These are phyloP conservation scores for Symbiodinium pilosum DNA, from an alignment of 73 alveolate genomes.

Conservation along the genomic window DNA sequence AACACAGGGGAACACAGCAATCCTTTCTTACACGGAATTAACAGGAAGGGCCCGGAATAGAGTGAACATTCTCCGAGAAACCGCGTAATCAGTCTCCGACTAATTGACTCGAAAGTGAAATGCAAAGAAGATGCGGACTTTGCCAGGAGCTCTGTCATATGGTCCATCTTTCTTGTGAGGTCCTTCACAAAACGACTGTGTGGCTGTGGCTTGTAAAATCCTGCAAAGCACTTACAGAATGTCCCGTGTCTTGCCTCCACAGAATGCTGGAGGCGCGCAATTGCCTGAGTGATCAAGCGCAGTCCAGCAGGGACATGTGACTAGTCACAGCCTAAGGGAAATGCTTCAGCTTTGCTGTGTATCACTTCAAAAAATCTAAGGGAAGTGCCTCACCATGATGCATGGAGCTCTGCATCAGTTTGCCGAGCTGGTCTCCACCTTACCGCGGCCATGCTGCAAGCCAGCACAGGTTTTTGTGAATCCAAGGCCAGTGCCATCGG, in stretches of 20 bases:
- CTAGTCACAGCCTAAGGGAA: too few relatives aligned
- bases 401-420: constrained; percentile 7
- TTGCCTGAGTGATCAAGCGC: too few relatives aligned
- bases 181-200: neutral
- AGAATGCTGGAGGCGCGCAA: constrained; percentile 32
- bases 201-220: neutral
- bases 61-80: neutral
- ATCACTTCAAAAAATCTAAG: neutral
- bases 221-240: neutral
- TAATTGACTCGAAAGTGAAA: too few relatives aligned
- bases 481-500: too few relatives aligned
- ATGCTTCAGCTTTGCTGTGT: too few relatives aligned
- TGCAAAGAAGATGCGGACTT: neutral
- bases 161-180: constrained; percentile 30
- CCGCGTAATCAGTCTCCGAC: neutral
- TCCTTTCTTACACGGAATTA: too few relatives aligned
- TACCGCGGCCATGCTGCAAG: neutral
- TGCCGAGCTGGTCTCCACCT: constrained; percentile 8
- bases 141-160: neutral
- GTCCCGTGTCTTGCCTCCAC: neutral
- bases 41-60: too few relatives aligned
- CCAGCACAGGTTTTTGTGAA: too few relatives aligned
- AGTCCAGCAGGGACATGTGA: too few relatives aligned
- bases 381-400: constrained; percentile 1
- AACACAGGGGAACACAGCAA: too few relatives aligned